A percentile compares a stretch with the other conserved stretches of the same genome.
Evolutionary conservation across 805 yeast species (phyloP).

Genomic region (Zygotorulaspora florentina): DNA sequence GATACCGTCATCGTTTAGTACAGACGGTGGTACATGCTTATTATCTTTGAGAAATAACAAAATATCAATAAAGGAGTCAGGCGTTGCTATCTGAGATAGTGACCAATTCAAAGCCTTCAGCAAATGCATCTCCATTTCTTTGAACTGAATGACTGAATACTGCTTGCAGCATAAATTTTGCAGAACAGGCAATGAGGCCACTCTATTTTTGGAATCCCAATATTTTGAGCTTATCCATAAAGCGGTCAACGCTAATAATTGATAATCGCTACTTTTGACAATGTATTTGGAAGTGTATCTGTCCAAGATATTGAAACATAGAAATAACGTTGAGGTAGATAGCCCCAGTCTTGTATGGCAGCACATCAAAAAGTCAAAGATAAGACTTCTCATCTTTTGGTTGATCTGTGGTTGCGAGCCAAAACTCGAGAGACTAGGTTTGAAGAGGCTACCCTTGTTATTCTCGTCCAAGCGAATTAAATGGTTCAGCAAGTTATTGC

Average conservation of each 20-base stretch:
- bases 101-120: slow-evolving; percentile 63
- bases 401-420: slow-evolving; percentile 40
- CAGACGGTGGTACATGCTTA: slow-evolving; percentile 9
- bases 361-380: slow-evolving; percentile 79
- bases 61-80: slow-evolving; percentile 60
- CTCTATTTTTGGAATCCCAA: slow-evolving; percentile 62
- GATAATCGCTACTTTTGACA: slow-evolving; percentile 77
- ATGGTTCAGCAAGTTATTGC: slow-evolving; percentile 39
- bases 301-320: slow-evolving; percentile 70
- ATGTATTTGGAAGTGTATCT: slow-evolving; percentile 80
- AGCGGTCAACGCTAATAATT: slow-evolving; percentile 79
- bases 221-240: slow-evolving; percentile 86
- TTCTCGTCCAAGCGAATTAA: slow-evolving; percentile 34
- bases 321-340: slow-evolving; percentile 60
- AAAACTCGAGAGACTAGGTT: slow-evolving; percentile 29
- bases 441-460: slow-evolving; percentile 14
- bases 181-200: slow-evolving; percentile 50
- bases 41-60: slow-evolving; percentile 34
- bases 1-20: slow-evolving; percentile 12
- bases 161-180: slow-evolving; percentile 55
- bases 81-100: slow-evolving; percentile 51
- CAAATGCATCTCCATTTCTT: slow-evolving; percentile 67
- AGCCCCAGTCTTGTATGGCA: slow-evolving; percentile 59
- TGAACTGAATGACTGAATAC: slow-evolving; percentile 51
- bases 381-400: slow-evolving; percentile 60